Evolutionary conservation across 73 alveolate genomes (phyloP).

Genomic region (Uronychia binucleata): DNA sequence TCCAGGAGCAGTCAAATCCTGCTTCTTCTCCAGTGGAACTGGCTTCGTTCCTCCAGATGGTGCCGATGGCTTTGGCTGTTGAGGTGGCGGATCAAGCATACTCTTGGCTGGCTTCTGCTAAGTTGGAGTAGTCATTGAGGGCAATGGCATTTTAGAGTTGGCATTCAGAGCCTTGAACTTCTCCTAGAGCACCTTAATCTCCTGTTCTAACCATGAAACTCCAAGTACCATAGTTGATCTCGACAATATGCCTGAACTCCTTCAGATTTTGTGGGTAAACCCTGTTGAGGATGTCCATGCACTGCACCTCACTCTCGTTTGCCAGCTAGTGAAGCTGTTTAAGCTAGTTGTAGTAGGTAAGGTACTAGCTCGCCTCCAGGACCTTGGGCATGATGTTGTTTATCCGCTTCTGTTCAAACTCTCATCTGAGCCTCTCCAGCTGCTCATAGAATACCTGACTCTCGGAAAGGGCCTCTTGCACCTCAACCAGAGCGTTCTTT

Average conservation of each 20-base stretch:
- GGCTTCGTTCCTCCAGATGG: no score
- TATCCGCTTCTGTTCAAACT: neutral
- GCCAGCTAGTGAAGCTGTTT: neutral
- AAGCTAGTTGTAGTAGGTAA: constrained; percentile 3
- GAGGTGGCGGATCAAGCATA: no score
- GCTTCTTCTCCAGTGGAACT: no score
- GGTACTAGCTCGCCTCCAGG: constrained; percentile 1
- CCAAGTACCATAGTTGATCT: neutral
- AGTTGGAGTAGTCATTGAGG: neutral
- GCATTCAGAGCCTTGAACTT: neutral
- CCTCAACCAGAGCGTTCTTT: neutral
- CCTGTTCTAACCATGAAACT: neutral
- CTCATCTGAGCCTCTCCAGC: neutral
- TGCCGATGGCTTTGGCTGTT: no score
- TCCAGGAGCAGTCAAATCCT: neutral
- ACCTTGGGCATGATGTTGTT: neutral
- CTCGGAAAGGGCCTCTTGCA: neutral
- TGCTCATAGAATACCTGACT: neutral
- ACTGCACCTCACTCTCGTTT: neutral
- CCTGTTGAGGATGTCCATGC: neutral
- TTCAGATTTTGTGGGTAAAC: neutral
- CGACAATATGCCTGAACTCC: neutral
- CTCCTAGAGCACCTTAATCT: neutral
- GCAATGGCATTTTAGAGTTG: neutral
- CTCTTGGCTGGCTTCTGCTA: no score